Conservation (phyloP, 1,139 yeast species). For the Lodderomyces elongisporus region DNA sequence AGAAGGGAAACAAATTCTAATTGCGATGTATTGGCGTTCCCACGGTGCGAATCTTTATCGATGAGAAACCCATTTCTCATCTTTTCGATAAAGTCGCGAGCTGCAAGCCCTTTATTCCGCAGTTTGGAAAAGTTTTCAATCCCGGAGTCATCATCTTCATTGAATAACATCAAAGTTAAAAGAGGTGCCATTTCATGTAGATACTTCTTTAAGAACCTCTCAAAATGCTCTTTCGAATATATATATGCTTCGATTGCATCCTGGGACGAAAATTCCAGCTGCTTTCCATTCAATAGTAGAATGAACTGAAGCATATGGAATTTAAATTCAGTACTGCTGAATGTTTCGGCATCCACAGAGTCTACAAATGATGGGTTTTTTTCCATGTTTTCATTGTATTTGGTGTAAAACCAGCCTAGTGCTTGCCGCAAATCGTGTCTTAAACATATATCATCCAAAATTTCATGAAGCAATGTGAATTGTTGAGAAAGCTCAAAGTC, state of each 20-base stretch:
- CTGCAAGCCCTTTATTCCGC: conserved; percentile 1
- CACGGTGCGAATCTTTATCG: conserved; percentile 17
- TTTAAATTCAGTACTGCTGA: conserved; percentile 47
- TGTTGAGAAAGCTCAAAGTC: conserved; percentile 22
- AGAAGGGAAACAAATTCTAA: conserved; percentile 39
- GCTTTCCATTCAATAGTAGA: conserved; percentile 31
- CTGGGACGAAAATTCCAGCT: conserved; percentile 16
- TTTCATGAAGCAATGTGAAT: conserved; percentile 29
- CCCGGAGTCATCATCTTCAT: conserved; percentile 11
- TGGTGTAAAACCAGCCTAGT: conserved; percentile 32
- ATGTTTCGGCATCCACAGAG: conserved; percentile 2
- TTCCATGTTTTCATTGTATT: conserved; percentile 15
- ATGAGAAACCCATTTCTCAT: conserved; percentile 23
- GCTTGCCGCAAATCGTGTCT: conserved; percentile 33
- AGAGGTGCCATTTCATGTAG: conserved; percentile 48
- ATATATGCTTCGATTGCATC: conserved; percentile 43
- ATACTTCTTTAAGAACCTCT: conserved; percentile 37
- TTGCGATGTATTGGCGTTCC: conserved; percentile 21
- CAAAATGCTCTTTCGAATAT: conserved; percentile 53
- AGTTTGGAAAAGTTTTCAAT: conserved; percentile 17
- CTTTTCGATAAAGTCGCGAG: conserved; percentile 20
- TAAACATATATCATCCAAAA: conserved; percentile 32
- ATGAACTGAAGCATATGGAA: conserved; percentile 59
- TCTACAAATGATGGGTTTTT: neutral
- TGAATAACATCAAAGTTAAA: conserved; percentile 44